Evolutionary conservation across 805 yeast genomes (phyloP).

Genomic region (Candida qinlingensis): DNA sequence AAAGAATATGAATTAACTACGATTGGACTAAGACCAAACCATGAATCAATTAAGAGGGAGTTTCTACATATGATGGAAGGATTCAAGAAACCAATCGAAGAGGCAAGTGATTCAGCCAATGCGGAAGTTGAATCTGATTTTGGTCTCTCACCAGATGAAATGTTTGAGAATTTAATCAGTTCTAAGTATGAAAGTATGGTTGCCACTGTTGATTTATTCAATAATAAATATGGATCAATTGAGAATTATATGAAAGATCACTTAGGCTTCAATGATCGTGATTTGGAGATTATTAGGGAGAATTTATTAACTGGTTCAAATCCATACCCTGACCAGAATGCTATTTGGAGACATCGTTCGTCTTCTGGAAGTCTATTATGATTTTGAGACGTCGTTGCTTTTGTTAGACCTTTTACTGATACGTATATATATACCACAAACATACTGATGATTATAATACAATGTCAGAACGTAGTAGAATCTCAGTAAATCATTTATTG

Average conservation of each 20-base stretch:
- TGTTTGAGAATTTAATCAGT: slow-evolving; percentile 55
- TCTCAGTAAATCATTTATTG: too few relatives aligned
- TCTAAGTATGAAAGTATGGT: slow-evolving; percentile 69
- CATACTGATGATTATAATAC: too few relatives aligned
- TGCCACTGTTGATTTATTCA: slow-evolving; percentile 49
- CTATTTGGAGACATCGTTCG: slow-evolving; percentile 22
- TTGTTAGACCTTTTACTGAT: too few relatives aligned
- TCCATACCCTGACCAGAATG: slow-evolving; percentile 16
- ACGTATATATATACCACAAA: too few relatives aligned
- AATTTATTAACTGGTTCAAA: slow-evolving; percentile 24
- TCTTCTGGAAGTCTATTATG: slow-evolving; percentile 11
- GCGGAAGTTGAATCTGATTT: slow-evolving; percentile 3
- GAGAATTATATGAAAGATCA: slow-evolving; percentile 39
- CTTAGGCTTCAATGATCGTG: slow-evolving; percentile 41
- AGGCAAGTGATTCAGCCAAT: slow-evolving; percentile 1
- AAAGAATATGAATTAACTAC: slow-evolving; percentile 76
- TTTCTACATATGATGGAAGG: slow-evolving; percentile 15
- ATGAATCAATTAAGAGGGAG: slow-evolving; percentile 19
- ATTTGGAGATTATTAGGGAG: slow-evolving; percentile 33
- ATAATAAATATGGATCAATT: slow-evolving; percentile 49
- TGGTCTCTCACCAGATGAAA: slow-evolving; percentile 33
- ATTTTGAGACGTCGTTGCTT: background rate
- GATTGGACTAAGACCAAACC: slow-evolving; percentile 51
- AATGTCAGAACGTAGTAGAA: too few relatives aligned
- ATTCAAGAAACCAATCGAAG: slow-evolving; percentile 3